Evolutionary conservation across 1,284 basidiomycete species (phyloP).

Genomic region (Papiliotrema laurentii): DNA sequence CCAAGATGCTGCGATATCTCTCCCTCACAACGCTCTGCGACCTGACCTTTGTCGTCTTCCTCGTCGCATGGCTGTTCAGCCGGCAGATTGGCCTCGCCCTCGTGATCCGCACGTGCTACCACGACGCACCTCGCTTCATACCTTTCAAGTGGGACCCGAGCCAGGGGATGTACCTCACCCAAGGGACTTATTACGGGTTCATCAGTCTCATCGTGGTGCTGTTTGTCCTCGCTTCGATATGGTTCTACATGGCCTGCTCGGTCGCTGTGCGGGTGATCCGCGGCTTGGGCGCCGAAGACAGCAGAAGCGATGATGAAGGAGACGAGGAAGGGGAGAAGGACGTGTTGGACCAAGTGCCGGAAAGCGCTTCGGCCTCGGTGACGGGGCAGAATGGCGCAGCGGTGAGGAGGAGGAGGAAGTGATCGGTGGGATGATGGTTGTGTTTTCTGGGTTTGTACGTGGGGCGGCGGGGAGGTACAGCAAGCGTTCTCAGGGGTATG

Average conservation of each 20-base stretch:
- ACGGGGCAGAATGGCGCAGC: too few relatives aligned
- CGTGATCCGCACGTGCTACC: slow-evolving; percentile 60
- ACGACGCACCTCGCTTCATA: slow-evolving; percentile 55
- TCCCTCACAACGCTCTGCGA: slow-evolving; percentile 66
- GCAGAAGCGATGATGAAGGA: slow-evolving; percentile 75
- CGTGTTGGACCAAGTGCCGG: not conserved
- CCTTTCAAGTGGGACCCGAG: slow-evolving; percentile 60
- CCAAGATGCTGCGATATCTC: slow-evolving; percentile 91
- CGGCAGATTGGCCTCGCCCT: slow-evolving; percentile 73
- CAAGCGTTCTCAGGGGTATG: too few relatives aligned
- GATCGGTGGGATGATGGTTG: too few relatives aligned
- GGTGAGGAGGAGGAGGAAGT: too few relatives aligned
- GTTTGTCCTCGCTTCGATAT: slow-evolving; percentile 69
- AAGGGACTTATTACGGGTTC: slow-evolving; percentile 54
- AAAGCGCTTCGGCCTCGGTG: not conserved
- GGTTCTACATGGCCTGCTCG: slow-evolving; percentile 80
- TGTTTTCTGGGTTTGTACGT: too few relatives aligned
- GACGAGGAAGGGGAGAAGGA: slow-evolving; percentile 13
- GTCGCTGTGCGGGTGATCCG: slow-evolving; percentile 75
- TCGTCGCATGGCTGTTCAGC: slow-evolving; percentile 83
- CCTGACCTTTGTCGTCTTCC: slow-evolving; percentile 70
- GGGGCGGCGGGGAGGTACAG: too few relatives aligned
- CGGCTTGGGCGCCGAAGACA: slow-evolving; percentile 75
- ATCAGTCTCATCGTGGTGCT: slow-evolving; percentile 54
- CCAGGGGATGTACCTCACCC: slow-evolving; percentile 58